A percentile compares a stretch with the other conserved stretches of the same genome.
phyloP scores from a whole-genome alignment of 176 grass and related monocot species.

The Carex parvula region DNA sequence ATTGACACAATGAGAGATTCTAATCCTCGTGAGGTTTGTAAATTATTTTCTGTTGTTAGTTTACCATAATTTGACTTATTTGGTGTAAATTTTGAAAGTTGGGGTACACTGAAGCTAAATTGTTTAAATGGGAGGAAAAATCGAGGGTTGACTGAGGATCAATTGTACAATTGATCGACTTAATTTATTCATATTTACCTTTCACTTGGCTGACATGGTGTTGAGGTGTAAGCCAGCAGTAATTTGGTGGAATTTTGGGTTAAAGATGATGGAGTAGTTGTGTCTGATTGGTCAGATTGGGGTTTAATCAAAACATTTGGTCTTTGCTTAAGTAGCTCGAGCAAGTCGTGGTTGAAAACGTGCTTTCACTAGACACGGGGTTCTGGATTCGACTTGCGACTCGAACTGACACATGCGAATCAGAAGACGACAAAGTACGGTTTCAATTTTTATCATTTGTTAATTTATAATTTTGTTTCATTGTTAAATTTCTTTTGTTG shows the following conservation, averaged over 20 bases:
- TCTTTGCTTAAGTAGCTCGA: conserved; percentile 57
- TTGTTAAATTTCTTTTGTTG: background rate
- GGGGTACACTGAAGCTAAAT: background rate
- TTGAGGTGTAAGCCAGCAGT: background rate
- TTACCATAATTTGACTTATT: background rate
- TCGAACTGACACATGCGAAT: conserved; percentile 79
- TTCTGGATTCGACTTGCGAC: conserved; percentile 88
- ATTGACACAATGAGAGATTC: conserved; percentile 81
- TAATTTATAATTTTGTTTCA: conserved; percentile 22
- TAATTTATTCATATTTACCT: background rate
- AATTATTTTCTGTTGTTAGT: background rate
- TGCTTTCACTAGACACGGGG: conserved; percentile 63
- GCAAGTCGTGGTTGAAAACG: conserved; percentile 92
- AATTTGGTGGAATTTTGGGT: background rate
- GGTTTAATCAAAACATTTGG: background rate
- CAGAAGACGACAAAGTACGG: conserved; percentile 93
- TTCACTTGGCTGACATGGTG: background rate
- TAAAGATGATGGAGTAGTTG: background rate
- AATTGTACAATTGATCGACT: background rate
- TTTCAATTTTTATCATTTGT: conserved; percentile 33
- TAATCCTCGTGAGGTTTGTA: conserved; percentile 61
- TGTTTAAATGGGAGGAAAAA: conserved; percentile 13
- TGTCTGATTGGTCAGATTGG: background rate
- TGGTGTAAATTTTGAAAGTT: background rate
- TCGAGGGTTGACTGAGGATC: background rate